Percentiles rank a stretch among this genome's conserved stretches.
Evolutionary conservation across 2,329 filamentous ascomycete species (phyloP).

Genomic region (Hypocreales sp.): DNA sequence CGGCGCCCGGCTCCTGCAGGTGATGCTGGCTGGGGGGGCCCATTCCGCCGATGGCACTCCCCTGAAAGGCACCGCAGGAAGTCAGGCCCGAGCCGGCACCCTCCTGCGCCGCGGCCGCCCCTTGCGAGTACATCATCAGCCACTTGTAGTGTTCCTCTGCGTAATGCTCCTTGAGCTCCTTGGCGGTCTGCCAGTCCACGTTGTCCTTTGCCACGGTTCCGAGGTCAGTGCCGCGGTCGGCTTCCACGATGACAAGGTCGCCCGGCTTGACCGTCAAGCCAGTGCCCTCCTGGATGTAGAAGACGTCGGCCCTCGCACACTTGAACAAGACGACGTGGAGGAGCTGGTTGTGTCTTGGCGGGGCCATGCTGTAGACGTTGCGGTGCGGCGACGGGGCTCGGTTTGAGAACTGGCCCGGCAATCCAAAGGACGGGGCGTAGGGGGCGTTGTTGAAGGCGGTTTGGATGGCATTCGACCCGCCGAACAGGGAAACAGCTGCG

Average conservation of each 20-base stretch:
- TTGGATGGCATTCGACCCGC: conserved; percentile 11
- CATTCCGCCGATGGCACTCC: conserved; percentile 64
- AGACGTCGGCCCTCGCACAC: conserved; percentile 86
- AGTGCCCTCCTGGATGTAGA: conserved; percentile 92
- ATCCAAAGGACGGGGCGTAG: conserved; percentile 30
- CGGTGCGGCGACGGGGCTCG: conserved; percentile 46
- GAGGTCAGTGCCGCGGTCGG: conserved; percentile 87
- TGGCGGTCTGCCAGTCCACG: conserved; percentile 74
- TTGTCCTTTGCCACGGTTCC: conserved; percentile 84
- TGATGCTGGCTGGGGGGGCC: conserved; percentile 60
- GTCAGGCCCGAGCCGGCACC: conserved; percentile 47
- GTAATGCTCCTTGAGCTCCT: conserved; percentile 79
- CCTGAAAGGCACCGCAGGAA: conserved; percentile 46
- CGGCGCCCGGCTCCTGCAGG: conserved; percentile 51
- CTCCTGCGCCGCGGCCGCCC: conserved; percentile 47
- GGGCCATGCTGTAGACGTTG: conserved; percentile 43
- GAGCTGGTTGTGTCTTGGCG: conserved; percentile 49
- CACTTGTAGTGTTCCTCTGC: conserved; percentile 94
- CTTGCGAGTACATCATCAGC: conserved; percentile 96
- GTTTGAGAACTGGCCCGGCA: conserved; percentile 28
- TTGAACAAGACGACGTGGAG: conserved; percentile 94
- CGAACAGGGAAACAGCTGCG: conserved; percentile 11
- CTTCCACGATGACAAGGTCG: conserved; percentile 93
- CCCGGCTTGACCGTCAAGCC: conserved; percentile 81
- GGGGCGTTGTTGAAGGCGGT: conserved; percentile 18